A percentile compares a stretch with the other conserved stretches of the same genome.
phyloP scores from a whole-genome alignment of 2,329 filamentous ascomycete species.

The Fusarium drepaniforme region DNA sequence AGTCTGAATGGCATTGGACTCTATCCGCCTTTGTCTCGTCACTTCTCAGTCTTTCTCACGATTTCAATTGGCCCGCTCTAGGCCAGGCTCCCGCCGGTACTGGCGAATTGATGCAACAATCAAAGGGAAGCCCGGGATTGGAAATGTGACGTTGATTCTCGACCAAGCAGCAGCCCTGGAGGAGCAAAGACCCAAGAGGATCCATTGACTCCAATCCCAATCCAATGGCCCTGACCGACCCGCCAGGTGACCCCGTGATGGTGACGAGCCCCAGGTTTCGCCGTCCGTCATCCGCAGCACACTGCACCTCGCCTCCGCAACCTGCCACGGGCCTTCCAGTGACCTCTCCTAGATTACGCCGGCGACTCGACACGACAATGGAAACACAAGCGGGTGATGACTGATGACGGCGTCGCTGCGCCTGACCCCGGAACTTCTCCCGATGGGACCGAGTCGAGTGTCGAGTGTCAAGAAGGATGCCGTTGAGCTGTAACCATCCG shows the following conservation, averaged over 20 bases:
- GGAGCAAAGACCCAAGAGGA: conserved; percentile 23
- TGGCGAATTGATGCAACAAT: conserved; percentile 37
- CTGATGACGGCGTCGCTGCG: conserved; percentile 36
- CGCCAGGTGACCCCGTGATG: conserved; percentile 41
- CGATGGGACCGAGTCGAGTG: conserved; percentile 34
- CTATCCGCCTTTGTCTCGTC: conserved; percentile 19
- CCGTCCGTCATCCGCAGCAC: conserved; percentile 40
- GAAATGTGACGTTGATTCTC: conserved; percentile 34
- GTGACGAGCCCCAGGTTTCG: conserved; percentile 40
- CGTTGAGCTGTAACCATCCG: conserved; percentile 20
- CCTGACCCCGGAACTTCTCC: conserved; percentile 37
- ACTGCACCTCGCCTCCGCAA: conserved; percentile 45
- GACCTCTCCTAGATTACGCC: conserved; percentile 34
- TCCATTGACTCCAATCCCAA: conserved; percentile 30
- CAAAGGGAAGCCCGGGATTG: conserved; percentile 27
- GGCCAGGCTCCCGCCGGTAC: conserved; percentile 21
- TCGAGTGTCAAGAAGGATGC: conserved; percentile 19
- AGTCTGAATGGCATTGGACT: conserved; percentile 17
- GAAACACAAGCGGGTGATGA: conserved; percentile 38
- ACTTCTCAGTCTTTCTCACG: conserved; percentile 11
- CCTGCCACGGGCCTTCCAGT: conserved; percentile 36
- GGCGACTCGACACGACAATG: conserved; percentile 7
- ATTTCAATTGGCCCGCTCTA: conserved; percentile 37
- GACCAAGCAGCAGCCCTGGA: conserved; percentile 15
- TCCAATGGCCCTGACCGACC: conserved; percentile 28